A percentile compares a stretch with the other conserved stretches of the same genome.
Conservation (phyloP, 331 rosid species). For the Cydonia oblonga region DNA sequence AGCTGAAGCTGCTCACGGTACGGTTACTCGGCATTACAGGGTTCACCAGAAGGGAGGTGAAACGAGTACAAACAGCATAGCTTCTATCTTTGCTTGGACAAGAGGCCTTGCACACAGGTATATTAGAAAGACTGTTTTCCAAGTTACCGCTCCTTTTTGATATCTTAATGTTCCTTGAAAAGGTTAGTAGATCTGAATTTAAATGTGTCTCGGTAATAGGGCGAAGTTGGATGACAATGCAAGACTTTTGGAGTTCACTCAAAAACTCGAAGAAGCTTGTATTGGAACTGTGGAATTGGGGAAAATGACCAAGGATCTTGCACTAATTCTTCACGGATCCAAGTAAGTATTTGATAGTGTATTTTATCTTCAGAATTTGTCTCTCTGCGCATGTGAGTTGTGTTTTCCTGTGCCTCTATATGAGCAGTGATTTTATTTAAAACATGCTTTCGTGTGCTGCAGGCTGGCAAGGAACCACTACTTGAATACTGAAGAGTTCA, state of each 20-base stretch:
- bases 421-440: not conserved
- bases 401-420: not conserved
- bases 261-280: constrained; percentile 84
- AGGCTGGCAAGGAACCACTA: constrained; percentile 84
- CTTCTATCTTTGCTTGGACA: constrained; percentile 98
- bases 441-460: constrained; percentile 5
- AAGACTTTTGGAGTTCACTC: constrained; percentile 58
- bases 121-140: not conserved
- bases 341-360: constrained; percentile 36
- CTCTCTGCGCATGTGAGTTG: not conserved
- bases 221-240: constrained; percentile 82
- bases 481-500: constrained; percentile 88
- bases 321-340: constrained; percentile 78
- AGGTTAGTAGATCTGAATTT: not conserved
- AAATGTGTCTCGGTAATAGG: constrained; percentile 28
- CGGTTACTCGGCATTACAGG: constrained; percentile 89
- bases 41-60: constrained; percentile 99
- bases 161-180: not conserved
- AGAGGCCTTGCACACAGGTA: constrained; percentile 97
- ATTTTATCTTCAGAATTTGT: not conserved
- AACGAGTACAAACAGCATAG: constrained; percentile 98
- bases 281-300: constrained; percentile 74
- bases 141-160: not conserved
- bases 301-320: constrained; percentile 99
- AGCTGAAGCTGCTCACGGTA: constrained; percentile 99